Evolutionary conservation across 495 filamentous ascomycete species (phyloP).

Genomic region (Aspergillus panamensis): DNA sequence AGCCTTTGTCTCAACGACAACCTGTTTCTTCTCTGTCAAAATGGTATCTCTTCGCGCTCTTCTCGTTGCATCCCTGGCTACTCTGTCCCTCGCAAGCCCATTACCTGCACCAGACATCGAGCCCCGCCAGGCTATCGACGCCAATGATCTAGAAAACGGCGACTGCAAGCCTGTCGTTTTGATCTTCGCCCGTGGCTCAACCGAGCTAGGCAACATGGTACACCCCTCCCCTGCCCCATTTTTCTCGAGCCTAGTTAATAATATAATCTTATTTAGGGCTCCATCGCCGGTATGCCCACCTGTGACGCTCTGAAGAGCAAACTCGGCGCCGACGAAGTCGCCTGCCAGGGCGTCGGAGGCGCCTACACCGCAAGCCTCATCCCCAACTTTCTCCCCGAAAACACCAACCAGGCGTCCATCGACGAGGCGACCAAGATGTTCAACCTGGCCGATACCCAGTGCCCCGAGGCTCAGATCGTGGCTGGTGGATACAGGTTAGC

Average conservation of each 20-base stretch:
- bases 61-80: slow-evolving; percentile 19
- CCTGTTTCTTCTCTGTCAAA: background rate
- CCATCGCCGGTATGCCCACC: slow-evolving; percentile 37
- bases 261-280: no score
- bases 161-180: slow-evolving; percentile 48
- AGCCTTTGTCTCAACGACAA: no score
- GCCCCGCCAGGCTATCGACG: slow-evolving; percentile 14
- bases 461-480: slow-evolving; percentile 54
- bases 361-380: slow-evolving; percentile 26
- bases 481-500: slow-evolving; percentile 46
- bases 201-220: slow-evolving; percentile 53
- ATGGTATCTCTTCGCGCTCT: slow-evolving; percentile 16
- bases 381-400: slow-evolving; percentile 26
- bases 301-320: slow-evolving; percentile 33
- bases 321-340: slow-evolving; percentile 30
- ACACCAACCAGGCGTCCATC: slow-evolving; percentile 35
- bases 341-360: slow-evolving; percentile 36
- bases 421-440: slow-evolving; percentile 35
- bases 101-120: slow-evolving; percentile 14
- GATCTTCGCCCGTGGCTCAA: slow-evolving; percentile 51
- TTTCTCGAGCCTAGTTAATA: background rate
- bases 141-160: slow-evolving; percentile 42
- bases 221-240: background rate
- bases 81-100: slow-evolving; percentile 20
- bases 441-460: slow-evolving; percentile 36